Evolutionary conservation across 495 filamentous ascomycete species (phyloP).

Genomic region (Cercophora scortea): DNA sequence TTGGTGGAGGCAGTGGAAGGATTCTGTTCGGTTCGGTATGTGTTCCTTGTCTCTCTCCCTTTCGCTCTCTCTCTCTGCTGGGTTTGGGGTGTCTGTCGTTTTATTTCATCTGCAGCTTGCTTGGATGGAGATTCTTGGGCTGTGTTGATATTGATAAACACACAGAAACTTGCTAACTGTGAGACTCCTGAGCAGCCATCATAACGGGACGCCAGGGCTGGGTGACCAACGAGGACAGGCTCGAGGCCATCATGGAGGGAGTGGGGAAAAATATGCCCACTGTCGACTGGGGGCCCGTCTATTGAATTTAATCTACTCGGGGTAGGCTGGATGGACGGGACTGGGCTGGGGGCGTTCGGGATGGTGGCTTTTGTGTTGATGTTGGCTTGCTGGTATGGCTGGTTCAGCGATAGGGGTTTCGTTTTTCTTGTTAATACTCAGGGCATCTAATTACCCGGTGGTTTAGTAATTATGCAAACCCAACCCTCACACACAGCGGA

Average conservation of each 20-base stretch:
- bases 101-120: not conserved
- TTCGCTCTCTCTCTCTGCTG: too few relatives aligned
- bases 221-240: constrained; percentile 45
- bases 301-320: not conserved
- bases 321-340: too few relatives aligned
- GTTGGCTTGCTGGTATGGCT: too few relatives aligned
- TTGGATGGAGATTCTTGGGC: too few relatives aligned
- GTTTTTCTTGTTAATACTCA: too few relatives aligned
- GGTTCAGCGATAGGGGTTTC: too few relatives aligned
- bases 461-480: too few relatives aligned
- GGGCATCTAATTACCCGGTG: too few relatives aligned
- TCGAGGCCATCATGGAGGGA: constrained; percentile 40
- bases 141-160: too few relatives aligned
- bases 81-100: not conserved
- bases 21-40: constrained; percentile 30
- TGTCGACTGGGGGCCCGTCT: constrained; percentile 35
- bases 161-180: constrained; percentile 6
- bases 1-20: constrained; percentile 47
- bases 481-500: too few relatives aligned
- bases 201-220: constrained; percentile 37
- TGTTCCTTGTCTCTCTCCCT: not conserved
- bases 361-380: too few relatives aligned
- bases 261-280: constrained; percentile 19
- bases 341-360: too few relatives aligned
- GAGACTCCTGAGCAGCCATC: constrained; percentile 16